These are phyloP conservation scores for Periconia sp. DNA, from an alignment of 2,329 filamentous ascomycete species.

Conservation along the genomic window DNA sequence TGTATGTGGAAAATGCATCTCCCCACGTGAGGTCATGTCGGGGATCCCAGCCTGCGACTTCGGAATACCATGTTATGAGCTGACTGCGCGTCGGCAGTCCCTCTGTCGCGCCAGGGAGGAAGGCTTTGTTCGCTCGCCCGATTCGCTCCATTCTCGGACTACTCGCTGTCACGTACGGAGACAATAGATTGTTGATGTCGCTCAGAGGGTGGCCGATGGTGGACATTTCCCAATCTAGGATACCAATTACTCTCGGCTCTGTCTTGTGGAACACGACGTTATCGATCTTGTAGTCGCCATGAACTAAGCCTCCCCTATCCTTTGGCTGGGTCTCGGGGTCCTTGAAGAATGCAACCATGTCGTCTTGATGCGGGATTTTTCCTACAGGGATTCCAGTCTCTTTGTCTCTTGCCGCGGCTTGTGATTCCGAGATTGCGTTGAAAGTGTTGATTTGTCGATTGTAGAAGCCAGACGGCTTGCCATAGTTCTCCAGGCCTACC, in stretches of 20 bases:
- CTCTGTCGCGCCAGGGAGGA: conserved; percentile 63
- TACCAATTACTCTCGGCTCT: conserved; percentile 84
- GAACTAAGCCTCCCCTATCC: conserved; percentile 78
- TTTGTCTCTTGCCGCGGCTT: conserved; percentile 73
- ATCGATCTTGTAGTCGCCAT: conserved; percentile 90
- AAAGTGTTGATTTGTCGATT: conserved; percentile 83
- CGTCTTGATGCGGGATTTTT: conserved; percentile 78
- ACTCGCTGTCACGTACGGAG: conserved; percentile 47
- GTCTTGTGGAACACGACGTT: conserved; percentile 76
- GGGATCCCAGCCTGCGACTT: conserved; percentile 72
- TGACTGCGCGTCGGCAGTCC: conserved; percentile 66
- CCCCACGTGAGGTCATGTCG: conserved; percentile 63
- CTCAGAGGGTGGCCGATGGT: conserved; percentile 95
- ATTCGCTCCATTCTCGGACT: conserved; percentile 41
- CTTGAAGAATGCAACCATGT: conserved; percentile 77
- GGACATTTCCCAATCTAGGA: conserved; percentile 93
- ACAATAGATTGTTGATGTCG: conserved; percentile 79
- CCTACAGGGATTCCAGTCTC: conserved; percentile 79
- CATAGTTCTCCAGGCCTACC: conserved; percentile 73
- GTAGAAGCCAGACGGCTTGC: conserved; percentile 77
- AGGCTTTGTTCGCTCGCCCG: conserved; percentile 51
- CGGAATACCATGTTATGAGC: conserved; percentile 66
- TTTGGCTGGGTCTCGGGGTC: conserved; percentile 69
- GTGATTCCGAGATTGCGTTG: conserved; percentile 72
- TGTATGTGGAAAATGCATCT: conserved; percentile 63